Conservation (phyloP, 805 yeast species). For the Kodamaea jinghongensis region DNA sequence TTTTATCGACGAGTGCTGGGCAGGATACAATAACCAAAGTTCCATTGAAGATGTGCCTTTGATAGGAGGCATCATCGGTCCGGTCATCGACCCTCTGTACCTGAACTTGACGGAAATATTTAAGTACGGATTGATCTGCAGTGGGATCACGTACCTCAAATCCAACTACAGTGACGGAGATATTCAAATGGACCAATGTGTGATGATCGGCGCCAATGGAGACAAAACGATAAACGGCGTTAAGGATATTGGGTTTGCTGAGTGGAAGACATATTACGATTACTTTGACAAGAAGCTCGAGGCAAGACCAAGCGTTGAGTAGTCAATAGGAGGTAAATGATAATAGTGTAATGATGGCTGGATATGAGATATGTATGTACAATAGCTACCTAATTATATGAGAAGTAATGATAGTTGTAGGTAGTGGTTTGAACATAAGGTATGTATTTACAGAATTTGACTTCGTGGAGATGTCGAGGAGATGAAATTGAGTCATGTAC, state of each 20-base stretch:
- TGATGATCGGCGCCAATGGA: constrained; percentile 37
- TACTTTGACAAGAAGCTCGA: constrained; percentile 22
- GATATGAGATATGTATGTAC: too few species aligned
- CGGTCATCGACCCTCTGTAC: constrained; percentile 52
- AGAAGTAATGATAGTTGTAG: too few species aligned
- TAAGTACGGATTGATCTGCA: constrained; percentile 55
- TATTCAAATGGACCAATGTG: constrained; percentile 29
- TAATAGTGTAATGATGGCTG: too few species aligned
- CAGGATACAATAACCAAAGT: constrained; percentile 9
- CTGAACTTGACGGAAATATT: constrained; percentile 53
- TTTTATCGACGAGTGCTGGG: constrained; percentile 43
- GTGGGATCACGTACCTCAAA: constrained; percentile 50
- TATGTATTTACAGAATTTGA: too few species aligned
- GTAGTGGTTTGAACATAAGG: too few species aligned
- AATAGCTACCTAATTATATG: too few species aligned
- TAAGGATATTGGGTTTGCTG: constrained; percentile 42
- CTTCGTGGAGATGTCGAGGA: too few species aligned
- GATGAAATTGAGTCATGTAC: too few species aligned
- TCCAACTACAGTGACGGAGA: constrained; percentile 26
- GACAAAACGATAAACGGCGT: constrained; percentile 33
- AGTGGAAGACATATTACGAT: constrained; percentile 38
- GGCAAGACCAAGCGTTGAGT: background rate
- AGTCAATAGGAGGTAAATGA: too few species aligned
- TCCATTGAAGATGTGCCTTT: constrained; percentile 11
- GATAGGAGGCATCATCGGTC: constrained; percentile 53